Evolutionary conservation across 352 stramenopile species (phyloP), one percentile per base, ranked within the genome.

Genomic region (Phytophthora niederhauseri): DNA sequence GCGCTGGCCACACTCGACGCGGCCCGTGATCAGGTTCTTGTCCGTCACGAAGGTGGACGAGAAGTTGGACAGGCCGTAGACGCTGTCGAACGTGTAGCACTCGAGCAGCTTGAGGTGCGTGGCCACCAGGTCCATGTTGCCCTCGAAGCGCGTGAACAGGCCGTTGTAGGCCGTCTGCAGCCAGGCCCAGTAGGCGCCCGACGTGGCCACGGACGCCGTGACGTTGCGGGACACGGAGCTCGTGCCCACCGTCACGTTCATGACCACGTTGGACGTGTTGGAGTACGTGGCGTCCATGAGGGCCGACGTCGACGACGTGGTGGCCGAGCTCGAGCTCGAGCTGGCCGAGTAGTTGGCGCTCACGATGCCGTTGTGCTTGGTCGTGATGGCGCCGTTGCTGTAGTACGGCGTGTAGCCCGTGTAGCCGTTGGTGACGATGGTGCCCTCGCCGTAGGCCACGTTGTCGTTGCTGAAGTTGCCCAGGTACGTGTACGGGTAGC

Each of bases 21-120:
- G 73, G 64, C 75, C 74, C 2, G 76, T 85, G 24, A 84, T 68
- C 46, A 91, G 61, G 70, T 87, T 78, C 65, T 76, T 77, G 73
- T 85, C 80, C 50, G 70, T 73, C 17, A 90, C 77, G 41, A 90
- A 90, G 20, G 70, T 73, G 28, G 63, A 64, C 60, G 80, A 77
- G 58, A 81, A 81, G 73, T 84, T 82, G 22, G 59, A 61, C 6
- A 90, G 60, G 6, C 75, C 72, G 63, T 87, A 87, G 34, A 87
- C 73, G 36, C 72, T 77, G 58, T 81, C 69, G 68, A 86, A 91
- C 50, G 83, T 82, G 65, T 82, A 73, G 58, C 81, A 88, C 62
- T 91, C 83, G 2, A 89, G 73, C 31, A 91, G 65, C 56, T 85
- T 80, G 65, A 91, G 66, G 68, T 91, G 83, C 66, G 82, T 76